Evolutionary conservation across 495 filamentous ascomycete species (phyloP), one percentile per base, ranked within the genome.

Genomic region (Aspergillus mulundensis): DNA sequence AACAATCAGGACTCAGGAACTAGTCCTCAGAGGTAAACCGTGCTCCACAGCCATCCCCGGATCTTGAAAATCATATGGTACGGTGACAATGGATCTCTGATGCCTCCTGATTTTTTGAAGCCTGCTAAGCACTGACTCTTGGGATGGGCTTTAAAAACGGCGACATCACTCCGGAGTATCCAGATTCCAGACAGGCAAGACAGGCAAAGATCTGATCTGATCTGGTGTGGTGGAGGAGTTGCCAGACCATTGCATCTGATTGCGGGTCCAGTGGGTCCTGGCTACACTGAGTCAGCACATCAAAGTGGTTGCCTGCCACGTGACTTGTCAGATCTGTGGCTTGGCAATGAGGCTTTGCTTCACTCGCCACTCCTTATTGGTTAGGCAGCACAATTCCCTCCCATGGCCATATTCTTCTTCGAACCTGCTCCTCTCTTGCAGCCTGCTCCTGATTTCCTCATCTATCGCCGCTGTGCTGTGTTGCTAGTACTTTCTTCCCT

Each of bases 331-430:
- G 46, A 28, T 38, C 36, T 58, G 44, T 57, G 59, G 61, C 60
- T 73, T 63, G 65, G 62, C 62, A 21, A 24, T 51, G 64, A 63
- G 64, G 64, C 64, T 63, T 61, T 66, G 61, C 60, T 55, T 46
- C 66, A 64, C 56, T 64, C 59, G 62, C 61, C 62, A 59, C 52
- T 59, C 61, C 60, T 56, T 50, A 75, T 76, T 76, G 74, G 74
- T 75, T 75, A 78, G 75, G 75, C 75, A 78, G 71, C 75, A 76
- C 66, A 61, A 77, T 78, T 78, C 69, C 67, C 62, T 66, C 58
- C 58, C 67, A 65, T 53, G 12, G 28, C 48, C 51, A 53, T 61
- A 62, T 67, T 68, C 63, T 66, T 70, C 68, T 63, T 63, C 57
- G 43, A 59, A 57, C 42, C 50, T 47, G 44, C 59, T 47, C 38